Conservation (phyloP, 2,329 filamentous ascomycete species). For the Dothistroma pini region DNA sequence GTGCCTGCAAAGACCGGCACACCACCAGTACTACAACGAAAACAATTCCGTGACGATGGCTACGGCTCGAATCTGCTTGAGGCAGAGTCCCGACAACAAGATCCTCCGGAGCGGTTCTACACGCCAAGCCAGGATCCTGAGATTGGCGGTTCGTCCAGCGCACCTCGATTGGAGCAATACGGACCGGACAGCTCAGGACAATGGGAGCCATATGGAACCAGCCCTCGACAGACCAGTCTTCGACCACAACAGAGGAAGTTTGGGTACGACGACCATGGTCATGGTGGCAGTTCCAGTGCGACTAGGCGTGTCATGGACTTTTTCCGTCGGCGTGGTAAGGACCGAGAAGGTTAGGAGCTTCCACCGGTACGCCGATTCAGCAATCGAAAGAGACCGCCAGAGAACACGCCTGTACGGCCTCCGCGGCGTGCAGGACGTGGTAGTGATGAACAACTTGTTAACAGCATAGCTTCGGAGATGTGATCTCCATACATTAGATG, state of each 20-base stretch:
- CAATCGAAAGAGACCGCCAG: constrained; percentile 8
- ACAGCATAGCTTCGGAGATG: background rate
- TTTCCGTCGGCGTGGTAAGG: constrained; percentile 82
- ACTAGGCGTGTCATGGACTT: constrained; percentile 97
- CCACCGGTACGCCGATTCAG: constrained; percentile 16
- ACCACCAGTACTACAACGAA: constrained; percentile 26
- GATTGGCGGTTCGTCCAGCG: constrained; percentile 10
- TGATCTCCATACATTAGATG: constrained; percentile 7
- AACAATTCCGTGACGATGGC: constrained; percentile 33
- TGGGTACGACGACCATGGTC: constrained; percentile 77
- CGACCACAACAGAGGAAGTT: constrained; percentile 84
- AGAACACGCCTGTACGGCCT: background rate
- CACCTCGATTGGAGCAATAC: constrained; percentile 28
- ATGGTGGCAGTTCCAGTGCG: constrained; percentile 79
- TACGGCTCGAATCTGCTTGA: constrained; percentile 27
- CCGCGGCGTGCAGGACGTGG: background rate
- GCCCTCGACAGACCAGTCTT: constrained; percentile 42
- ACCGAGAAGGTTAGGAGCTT: constrained; percentile 24
- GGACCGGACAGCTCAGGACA: constrained; percentile 30
- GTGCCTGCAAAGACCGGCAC: constrained; percentile 1
- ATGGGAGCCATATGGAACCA: constrained; percentile 30
- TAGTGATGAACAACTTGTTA: background rate
- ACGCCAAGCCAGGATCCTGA: constrained; percentile 28
- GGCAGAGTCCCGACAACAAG: constrained; percentile 15
- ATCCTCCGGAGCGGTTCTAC: constrained; percentile 33